Percentiles rank a stretch among this genome's conserved stretches.
phyloP scores from a whole-genome alignment of 805 yeast genomes.

The Debaryomyces castellii region DNA sequence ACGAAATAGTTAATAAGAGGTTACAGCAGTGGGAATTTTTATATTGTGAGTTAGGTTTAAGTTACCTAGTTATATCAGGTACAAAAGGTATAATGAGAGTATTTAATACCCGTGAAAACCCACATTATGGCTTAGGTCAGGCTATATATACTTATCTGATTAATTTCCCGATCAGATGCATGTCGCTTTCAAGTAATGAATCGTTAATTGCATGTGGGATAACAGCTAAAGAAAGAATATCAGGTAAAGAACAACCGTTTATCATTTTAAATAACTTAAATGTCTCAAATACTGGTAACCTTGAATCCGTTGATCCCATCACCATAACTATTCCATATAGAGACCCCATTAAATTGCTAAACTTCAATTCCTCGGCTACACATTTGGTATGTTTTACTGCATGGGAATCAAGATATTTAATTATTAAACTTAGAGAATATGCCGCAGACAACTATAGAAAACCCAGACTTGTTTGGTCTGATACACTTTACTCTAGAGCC shows the following conservation, averaged over 20 bases:
- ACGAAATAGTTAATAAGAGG: slow-evolving; percentile 29
- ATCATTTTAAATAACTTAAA: slow-evolving; percentile 54
- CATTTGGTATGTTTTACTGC: slow-evolving; percentile 75
- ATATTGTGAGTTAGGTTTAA: slow-evolving; percentile 57
- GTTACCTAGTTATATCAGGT: slow-evolving; percentile 65
- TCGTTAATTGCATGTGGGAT: slow-evolving; percentile 74
- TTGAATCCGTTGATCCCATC: slow-evolving; percentile 50
- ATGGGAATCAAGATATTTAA: slow-evolving; percentile 75
- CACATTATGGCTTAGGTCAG: slow-evolving; percentile 46
- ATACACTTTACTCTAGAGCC: slow-evolving; percentile 15
- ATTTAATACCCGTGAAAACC: slow-evolving; percentile 44
- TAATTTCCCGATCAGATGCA: slow-evolving; percentile 75
- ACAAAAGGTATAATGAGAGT: slow-evolving; percentile 71
- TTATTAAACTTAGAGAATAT: slow-evolving; percentile 64
- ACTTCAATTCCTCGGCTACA: slow-evolving; percentile 69
- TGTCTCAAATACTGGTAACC: slow-evolving; percentile 7
- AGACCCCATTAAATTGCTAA: slow-evolving; percentile 76
- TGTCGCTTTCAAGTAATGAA: slow-evolving; percentile 67
- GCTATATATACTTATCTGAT: slow-evolving; percentile 69
- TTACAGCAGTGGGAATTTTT: slow-evolving; percentile 59
- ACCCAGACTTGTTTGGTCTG: slow-evolving; percentile 42
- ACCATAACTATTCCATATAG: slow-evolving; percentile 81
- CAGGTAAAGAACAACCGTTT: slow-evolving; percentile 74
- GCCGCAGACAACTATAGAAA: slow-evolving; percentile 36
- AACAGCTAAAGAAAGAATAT: slow-evolving; percentile 70